phyloP scores from a whole-genome alignment of 116 monocot genomes.

The Papilionanthe hybrid region DNA sequence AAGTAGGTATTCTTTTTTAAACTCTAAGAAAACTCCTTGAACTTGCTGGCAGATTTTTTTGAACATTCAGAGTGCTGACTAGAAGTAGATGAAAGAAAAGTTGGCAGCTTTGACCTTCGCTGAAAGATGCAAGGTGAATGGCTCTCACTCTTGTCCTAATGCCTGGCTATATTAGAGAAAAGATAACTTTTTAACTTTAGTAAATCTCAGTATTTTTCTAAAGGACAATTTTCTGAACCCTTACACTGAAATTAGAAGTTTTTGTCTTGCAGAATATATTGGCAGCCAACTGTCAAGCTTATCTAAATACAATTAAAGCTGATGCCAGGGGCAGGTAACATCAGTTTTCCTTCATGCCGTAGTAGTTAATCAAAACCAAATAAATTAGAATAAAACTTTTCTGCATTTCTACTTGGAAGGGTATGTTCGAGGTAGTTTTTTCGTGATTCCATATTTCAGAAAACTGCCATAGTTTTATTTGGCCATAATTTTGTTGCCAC shows the following conservation, averaged over 20 bases:
- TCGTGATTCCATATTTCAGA: too few relatives aligned
- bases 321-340: conserved; percentile 72
- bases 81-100: conserved; percentile 3
- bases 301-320: conserved; percentile 73
- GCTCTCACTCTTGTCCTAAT: neutral
- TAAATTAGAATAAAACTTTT: neutral
- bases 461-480: too few relatives aligned
- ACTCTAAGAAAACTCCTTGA: neutral
- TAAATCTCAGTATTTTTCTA: neutral
- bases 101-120: conserved; percentile 4
- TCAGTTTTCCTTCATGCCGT: neutral
- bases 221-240: neutral
- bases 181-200: neutral
- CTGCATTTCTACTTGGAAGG: neutral
- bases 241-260: neutral
- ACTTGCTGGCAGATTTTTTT: neutral
- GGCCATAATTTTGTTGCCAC: too few relatives aligned
- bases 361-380: neutral
- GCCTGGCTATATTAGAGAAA: neutral
- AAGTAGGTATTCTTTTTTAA: neutral
- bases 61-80: neutral
- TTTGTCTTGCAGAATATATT: conserved; percentile 56
- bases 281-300: conserved; percentile 61
- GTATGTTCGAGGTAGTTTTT: too few relatives aligned
- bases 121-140: conserved; percentile 9